Evolutionary conservation across 129 eudicot species (phyloP), one percentile per base, ranked within the genome.

Genomic region (Silybum marianum): DNA sequence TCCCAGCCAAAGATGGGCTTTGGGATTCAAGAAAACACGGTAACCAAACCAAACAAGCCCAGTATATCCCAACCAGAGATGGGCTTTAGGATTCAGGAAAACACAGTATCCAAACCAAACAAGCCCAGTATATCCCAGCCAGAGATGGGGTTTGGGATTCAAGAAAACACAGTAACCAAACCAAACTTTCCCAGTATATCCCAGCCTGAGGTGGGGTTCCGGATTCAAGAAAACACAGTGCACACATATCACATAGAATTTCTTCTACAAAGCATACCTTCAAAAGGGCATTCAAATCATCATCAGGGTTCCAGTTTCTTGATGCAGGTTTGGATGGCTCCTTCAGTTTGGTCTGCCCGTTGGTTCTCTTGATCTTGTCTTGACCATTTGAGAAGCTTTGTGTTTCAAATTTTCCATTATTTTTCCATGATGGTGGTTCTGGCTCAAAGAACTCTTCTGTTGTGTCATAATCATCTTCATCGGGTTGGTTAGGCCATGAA

Each of bases 401-500:
- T 22, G 83, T 24, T 28, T 91, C 96, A 51, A 81, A 78, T 82
- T 79, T 88, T 9, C 80, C 71, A 83, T 76, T 84, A 28, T 89
- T 89, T 77, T 84, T 87, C 88, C 91, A 83, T 6, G 81, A 2
- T 60, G 88, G 86, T 81, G 86, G 89, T 80, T 84, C 89, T 78
- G 83, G 90, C 79, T 83, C 92, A 38, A 85, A 88, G 28, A 84
- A 85, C 48, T 92, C 94, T 51, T 90, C 91, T 24, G 87, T 77
- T n/a, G 78, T 89, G 54, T 90, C 97, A 67, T 88, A 86, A 65
- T 88, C 97, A 36, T 90, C 92, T 68, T 80, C 90, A 24, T 90
- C 93, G 80, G 83, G 82, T 71, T 84, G 88, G 62, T 91, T 91
- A 40, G 91, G 88, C 97, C 97, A 89, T 51, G 90, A 82, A 83